Conservation (phyloP, 345 rosid genomes). For the Syzygium oleosum region DNA sequence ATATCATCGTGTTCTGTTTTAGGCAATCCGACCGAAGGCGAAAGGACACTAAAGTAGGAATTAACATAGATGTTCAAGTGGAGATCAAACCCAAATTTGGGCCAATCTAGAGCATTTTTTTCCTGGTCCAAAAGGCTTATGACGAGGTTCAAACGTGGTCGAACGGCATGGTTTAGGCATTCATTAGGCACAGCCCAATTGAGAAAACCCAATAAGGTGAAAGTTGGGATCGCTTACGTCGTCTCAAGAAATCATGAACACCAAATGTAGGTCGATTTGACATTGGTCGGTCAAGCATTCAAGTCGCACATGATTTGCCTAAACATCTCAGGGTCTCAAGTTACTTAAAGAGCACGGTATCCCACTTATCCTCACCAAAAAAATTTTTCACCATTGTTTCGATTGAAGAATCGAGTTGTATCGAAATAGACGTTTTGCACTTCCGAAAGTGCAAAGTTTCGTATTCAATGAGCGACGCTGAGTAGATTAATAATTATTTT, state of each 20-base stretch:
- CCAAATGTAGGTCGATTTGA: neutral
- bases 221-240: neutral
- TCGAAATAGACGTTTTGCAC: neutral
- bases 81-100: neutral
- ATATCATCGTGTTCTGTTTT: neutral
- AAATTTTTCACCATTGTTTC: neutral
- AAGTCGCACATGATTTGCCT: neutral
- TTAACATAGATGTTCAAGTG: neutral
- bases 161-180: neutral
- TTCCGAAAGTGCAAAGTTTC: neutral
- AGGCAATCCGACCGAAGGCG: neutral
- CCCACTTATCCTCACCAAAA: neutral
- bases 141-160: neutral
- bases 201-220: neutral
- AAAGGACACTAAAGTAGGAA: neutral
- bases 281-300: neutral
- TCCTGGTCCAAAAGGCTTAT: neutral
- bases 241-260: neutral
- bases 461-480: neutral
- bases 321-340: neutral
- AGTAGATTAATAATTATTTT: neutral
- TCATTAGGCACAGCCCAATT: neutral
- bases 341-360: neutral
- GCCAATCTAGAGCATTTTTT: neutral
- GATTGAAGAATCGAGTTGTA: neutral